Base-by-base conservation (phyloP, 2,329 filamentous ascomycete genomes). In the Talaromyces sp. region DNA sequence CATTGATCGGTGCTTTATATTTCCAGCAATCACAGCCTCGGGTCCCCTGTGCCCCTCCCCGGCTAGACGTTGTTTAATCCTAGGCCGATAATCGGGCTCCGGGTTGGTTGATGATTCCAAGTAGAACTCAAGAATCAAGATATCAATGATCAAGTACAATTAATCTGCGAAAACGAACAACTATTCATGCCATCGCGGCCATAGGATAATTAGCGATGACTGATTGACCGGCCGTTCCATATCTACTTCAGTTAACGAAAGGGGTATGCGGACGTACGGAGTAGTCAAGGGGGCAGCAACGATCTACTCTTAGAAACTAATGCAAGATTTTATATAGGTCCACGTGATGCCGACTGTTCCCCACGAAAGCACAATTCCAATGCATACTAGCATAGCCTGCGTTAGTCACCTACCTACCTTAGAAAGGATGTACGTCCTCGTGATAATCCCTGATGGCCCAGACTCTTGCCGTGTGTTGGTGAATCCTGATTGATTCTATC, bases 1-100 rank as follows among this genome's bases (percentile, higher is more conserved):
- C 3, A 22, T 22, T 51, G 48, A 19, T 51, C 31, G 40, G 54
- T 21, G 25, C 35, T 51, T 17, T 35, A 15, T 43, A 51, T 52
- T 59, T 59, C 57, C 57, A 59, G 52, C 57, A 56, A 59, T 59
- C 57, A 59, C 31, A 48, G 57, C 25, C 57, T 59, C 57, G 57
- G 57, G 36, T 59, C 50, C 25, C n/a, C 43, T 21, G 45, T 41
- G 54, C 41, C 43, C 22, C 43, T 46, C n/a, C 43, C 37, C 53
- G 53, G 53, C 33, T 36, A 40, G 22, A 50, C 55, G 15, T 31
- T 25, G 43, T 22, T 15, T 37, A 57, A 33, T 13, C 17, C 37
- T 22, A 50, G 35, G 33, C 43, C 41, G 37, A 48, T 13, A 15
- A 8, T 35, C 28, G 45, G 43, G 45, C 25, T 19, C 31, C 45